Evolutionary conservation across 2,329 filamentous ascomycete genomes (phyloP).

Genomic region (Gremmenia infestans): DNA sequence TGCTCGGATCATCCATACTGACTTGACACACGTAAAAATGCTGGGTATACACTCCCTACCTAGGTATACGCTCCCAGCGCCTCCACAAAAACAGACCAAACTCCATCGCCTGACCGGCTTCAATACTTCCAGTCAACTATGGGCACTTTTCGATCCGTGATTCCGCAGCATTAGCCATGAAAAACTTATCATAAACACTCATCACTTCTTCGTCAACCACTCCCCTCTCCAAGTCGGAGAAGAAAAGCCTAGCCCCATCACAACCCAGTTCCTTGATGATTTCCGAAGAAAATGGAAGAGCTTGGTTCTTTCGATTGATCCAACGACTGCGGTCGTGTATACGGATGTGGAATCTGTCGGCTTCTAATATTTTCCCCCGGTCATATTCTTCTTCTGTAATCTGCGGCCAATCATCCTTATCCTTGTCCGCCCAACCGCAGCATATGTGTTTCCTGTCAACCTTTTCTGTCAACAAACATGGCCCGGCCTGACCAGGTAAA

Average conservation of each 20-base stretch:
- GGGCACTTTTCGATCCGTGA: no score
- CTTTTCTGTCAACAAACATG: constrained; percentile 1
- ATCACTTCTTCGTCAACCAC: not conserved
- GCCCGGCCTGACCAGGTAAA: not conserved
- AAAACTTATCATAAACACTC: no score
- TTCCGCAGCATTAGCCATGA: no score
- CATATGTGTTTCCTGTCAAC: not conserved
- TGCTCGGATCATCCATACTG: no score
- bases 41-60: no score
- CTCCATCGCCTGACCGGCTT: no score
- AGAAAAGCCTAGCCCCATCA: not conserved
- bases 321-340: constrained; percentile 1
- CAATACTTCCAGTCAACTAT: no score
- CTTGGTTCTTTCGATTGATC: not conserved
- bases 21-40: no score
- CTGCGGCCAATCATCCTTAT: not conserved
- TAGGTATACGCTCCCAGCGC: no score
- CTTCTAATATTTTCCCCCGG: not conserved
- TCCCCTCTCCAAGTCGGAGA: not conserved
- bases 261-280: not conserved
- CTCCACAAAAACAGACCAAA: no score
- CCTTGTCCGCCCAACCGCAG: constrained; percentile 4
- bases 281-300: not conserved
- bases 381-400: not conserved
- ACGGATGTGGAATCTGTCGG: not conserved